Evolutionary conservation across 2,329 filamentous ascomycete genomes (phyloP).

Genomic region (Microcyclospora tardicrescens): DNA sequence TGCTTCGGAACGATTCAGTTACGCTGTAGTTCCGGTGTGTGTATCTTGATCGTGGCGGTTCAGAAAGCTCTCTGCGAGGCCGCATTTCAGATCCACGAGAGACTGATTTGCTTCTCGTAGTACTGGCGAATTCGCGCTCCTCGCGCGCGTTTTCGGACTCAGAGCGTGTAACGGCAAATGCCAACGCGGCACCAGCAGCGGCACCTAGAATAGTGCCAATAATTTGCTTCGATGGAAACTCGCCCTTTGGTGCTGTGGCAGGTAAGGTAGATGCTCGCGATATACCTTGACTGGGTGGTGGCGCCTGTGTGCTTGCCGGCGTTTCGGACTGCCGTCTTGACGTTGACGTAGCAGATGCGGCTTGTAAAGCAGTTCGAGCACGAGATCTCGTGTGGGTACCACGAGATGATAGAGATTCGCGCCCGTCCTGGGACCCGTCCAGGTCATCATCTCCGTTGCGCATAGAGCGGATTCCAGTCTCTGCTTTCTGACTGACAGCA

Average conservation of each 20-base stretch:
- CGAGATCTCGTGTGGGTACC: slow-evolving; percentile 11
- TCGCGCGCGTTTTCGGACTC: slow-evolving; percentile 38
- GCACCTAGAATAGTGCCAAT: slow-evolving; percentile 68
- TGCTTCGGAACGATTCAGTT: slow-evolving; percentile 19
- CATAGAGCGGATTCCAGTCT: not conserved
- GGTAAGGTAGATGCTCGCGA: slow-evolving; percentile 10
- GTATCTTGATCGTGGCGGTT: slow-evolving; percentile 2
- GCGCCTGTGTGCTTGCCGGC: not conserved
- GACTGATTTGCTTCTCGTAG: slow-evolving; percentile 1
- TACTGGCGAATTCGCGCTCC: slow-evolving; percentile 20
- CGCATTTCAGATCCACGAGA: not conserved
- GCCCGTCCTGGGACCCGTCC: slow-evolving; percentile 11
- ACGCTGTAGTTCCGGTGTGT: slow-evolving; percentile 25
- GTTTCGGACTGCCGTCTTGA: slow-evolving; percentile 9
- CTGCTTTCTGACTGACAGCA: not conserved
- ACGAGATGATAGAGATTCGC: slow-evolving; percentile 12
- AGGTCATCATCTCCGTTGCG: slow-evolving; percentile 28
- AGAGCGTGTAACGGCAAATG: slow-evolving; percentile 58
- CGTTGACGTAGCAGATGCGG: slow-evolving; percentile 14
- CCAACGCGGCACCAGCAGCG: slow-evolving; percentile 61
- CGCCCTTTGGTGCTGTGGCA: slow-evolving; percentile 1
- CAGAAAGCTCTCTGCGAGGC: not conserved
- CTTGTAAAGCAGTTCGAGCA: slow-evolving; percentile 13
- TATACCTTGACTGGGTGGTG: slow-evolving; percentile 7
- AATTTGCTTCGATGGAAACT: slow-evolving; percentile 15